Evolutionary conservation across 1,139 yeast genomes (phyloP), one percentile per base, ranked within the genome.

Genomic region (Komagataea norvegica): DNA sequence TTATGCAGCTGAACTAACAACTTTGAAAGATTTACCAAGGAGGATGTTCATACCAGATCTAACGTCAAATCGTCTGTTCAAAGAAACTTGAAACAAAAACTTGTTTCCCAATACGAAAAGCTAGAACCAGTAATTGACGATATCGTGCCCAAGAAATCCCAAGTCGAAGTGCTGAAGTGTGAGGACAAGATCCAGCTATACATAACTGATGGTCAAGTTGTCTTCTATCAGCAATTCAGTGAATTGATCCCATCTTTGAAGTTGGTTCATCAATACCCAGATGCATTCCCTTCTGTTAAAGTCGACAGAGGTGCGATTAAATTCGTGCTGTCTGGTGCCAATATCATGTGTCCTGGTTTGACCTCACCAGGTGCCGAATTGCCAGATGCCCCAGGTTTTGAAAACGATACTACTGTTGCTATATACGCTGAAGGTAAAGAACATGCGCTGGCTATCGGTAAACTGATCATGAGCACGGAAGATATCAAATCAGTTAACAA

Each of bases 221-320:
- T 86, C 9, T 74, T 85, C 50, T 83, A 79, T 60, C 96, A 89
- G 61, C 84, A 84, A 49, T 88, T 84, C 49, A 86, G 86, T 55
- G 96, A 84, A 46, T 63, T 87, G 50, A 73, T 86, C 42, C 97
- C 97, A 13, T 67, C 87, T 25, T 68, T 89, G 49, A 72, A 70
- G 49, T 64, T 86, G 15, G 88, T 89, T 21, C 97, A 89, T 63
- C 79, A 80, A 59, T 85, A 79, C 55, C 94, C 95, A 7, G 70
- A 72, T 8, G 75, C 80, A 26, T 88, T 89, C 64, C 96, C 96
- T 24, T 67, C 74, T 31, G 95, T 89, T 25, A 85, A 81, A 55
- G 97, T 89, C 9, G 98, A 89, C 57, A 74, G 96, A 60, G 98
- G 98, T 42, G 98, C 97, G 36, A 88, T 89, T 57, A 89, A 89